phyloP scores from a whole-genome alignment of 2,329 filamentous ascomycete genomes.

The Boeremia lycopersici region DNA sequence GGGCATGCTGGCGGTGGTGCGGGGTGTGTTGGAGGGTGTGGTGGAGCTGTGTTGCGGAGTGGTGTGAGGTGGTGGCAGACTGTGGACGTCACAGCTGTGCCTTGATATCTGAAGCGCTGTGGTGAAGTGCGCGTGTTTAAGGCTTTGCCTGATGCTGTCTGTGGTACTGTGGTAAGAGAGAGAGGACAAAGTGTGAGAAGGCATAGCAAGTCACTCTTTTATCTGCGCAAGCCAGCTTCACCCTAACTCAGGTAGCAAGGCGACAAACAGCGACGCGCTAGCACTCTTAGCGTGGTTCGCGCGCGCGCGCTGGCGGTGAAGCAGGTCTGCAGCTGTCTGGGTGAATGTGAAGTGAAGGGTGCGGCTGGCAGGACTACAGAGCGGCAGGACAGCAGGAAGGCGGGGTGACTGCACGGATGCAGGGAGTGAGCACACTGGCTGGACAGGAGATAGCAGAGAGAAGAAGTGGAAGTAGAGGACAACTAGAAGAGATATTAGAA shows the following conservation, averaged over 20 bases:
- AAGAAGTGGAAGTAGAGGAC: neutral
- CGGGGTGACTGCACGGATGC: neutral
- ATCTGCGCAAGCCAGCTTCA: slow-evolving; percentile 15
- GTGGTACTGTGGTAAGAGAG: neutral
- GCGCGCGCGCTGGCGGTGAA: neutral
- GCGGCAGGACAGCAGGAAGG: neutral
- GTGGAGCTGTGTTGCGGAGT: no score
- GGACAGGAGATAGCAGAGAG: neutral
- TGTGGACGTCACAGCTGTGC: neutral
- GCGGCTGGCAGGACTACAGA: no score
- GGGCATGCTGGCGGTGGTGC: slow-evolving; percentile 30
- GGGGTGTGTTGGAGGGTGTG: no score
- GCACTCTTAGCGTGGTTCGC: slow-evolving; percentile 4
- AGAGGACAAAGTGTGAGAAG: neutral
- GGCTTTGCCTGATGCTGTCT: no score
- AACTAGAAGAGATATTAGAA: no score
- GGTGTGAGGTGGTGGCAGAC: neutral
- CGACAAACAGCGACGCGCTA: slow-evolving; percentile 17
- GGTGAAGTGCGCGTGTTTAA: neutral
- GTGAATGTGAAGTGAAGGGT: neutral
- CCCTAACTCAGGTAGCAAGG: slow-evolving; percentile 5
- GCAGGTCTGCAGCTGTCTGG: neutral
- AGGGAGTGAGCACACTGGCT: neutral
- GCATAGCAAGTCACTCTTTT: neutral
- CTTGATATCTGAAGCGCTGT: no score